Evolutionary conservation across 495 filamentous ascomycete species (phyloP).

Genomic region (Aspergillus nidulans): DNA sequence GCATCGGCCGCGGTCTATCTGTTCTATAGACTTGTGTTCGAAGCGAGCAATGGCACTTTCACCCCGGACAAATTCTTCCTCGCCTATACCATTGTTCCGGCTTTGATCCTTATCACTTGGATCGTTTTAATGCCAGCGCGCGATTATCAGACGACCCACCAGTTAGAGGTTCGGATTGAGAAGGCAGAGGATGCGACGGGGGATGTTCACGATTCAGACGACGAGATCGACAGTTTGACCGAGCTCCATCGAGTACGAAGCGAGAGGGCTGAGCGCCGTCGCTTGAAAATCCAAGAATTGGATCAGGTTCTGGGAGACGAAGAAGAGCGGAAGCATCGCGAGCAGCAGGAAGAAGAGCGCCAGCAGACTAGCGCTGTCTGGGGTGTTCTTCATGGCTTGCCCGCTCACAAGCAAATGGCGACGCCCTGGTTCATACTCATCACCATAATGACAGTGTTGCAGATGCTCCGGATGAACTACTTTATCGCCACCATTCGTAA

Average conservation of each 20-base stretch:
- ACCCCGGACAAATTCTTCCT: constrained; percentile 61
- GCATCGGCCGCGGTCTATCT: constrained; percentile 66
- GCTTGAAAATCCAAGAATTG: constrained; percentile 62
- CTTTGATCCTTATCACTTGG: constrained; percentile 50
- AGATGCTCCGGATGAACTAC: constrained; percentile 96
- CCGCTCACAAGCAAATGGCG: constrained; percentile 69
- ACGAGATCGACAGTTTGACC: constrained; percentile 39
- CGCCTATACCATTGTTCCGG: constrained; percentile 55
- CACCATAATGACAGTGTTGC: constrained; percentile 84
- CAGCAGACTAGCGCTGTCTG: constrained; percentile 53
- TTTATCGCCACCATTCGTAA: constrained; percentile 88
- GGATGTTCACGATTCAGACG: constrained; percentile 60
- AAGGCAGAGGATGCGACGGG: constrained; percentile 44
- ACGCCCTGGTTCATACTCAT: constrained; percentile 91
- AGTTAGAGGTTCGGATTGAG: constrained; percentile 59
- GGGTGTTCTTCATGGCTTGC: constrained; percentile 77
- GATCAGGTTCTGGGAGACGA: constrained; percentile 60
- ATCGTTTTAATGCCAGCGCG: constrained; percentile 56
- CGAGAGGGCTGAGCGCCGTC: constrained; percentile 56
- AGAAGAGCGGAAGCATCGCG: constrained; percentile 47
- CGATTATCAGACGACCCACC: constrained; percentile 58
- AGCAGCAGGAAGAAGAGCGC: constrained; percentile 50
- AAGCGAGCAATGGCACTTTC: constrained; percentile 45
- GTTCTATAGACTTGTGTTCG: constrained; percentile 58
- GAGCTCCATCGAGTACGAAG: constrained; percentile 50